phyloP scores from a whole-genome alignment of 2,329 filamentous ascomycete genomes.

The Tolypocladium cylindrosporum region DNA sequence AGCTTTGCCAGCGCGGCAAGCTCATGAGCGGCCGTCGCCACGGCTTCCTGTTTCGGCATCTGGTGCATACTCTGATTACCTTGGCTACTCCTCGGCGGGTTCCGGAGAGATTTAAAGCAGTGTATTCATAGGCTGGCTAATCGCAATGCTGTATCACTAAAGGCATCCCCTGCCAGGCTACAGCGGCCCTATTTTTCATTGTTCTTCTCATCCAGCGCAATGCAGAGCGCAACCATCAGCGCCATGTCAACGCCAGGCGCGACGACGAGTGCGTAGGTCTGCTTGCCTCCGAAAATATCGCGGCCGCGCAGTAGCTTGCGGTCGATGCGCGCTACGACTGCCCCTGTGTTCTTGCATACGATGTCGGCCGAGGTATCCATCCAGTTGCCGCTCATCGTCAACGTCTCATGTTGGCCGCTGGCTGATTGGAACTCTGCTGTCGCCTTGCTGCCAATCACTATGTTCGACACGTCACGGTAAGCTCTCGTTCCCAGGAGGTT shows the following conservation, averaged over 20 bases:
- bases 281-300: constrained; percentile 47
- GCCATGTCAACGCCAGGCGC: constrained; percentile 57
- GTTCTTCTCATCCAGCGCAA: constrained; percentile 58
- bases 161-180: neutral
- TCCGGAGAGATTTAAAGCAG: no score
- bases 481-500: neutral
- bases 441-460: constrained; percentile 44
- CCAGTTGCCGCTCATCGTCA: constrained; percentile 53
- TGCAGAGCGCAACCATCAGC: constrained; percentile 55
- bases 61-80: no score
- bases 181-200: constrained; percentile 12
- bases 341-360: constrained; percentile 35
- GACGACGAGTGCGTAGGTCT: constrained; percentile 54
- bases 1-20: neutral
- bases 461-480: neutral
- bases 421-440: constrained; percentile 46
- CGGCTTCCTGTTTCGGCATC: no score
- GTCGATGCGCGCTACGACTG: constrained; percentile 46
- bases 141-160: neutral
- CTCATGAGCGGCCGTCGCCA: no score
- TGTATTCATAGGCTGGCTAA: neutral
- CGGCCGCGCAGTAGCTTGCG: constrained; percentile 47
- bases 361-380: constrained; percentile 49
- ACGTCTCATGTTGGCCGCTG: constrained; percentile 28
- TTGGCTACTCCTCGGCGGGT: no score